Base-by-base conservation (phyloP, 2,329 filamentous ascomycete species). In the Pseudogymnoascus pannorum region DNA sequence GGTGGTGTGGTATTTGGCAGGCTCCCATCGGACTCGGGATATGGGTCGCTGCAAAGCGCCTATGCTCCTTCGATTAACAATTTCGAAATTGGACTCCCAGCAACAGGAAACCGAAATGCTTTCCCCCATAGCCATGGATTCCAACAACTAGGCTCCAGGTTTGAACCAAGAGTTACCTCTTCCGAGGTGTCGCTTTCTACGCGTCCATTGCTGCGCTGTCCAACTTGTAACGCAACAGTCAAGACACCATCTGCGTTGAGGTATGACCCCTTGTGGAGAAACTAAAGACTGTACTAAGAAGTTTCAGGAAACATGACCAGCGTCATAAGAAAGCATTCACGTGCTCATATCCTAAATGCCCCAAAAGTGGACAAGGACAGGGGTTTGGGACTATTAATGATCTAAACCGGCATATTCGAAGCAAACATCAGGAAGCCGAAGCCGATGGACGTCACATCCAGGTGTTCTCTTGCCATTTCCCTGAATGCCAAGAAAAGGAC, bases 331-430 rank as follows among this genome's bases (percentile, higher is more conserved):
- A 88, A 66, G 83, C 85, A 0, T 84, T 81, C 70, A 80, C 75
- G 62, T 96, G 92, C 69, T 69, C 78, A 3, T 73, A 83, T 22
- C 65, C 71, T 0, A 75, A 75, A 4, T 95, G 91, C 71, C 66
- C 69, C 24, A 79, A 85, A 16, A 75, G 72, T 4, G 78, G 48
- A 31, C 8, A 29, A 1, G 48, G 48, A 7, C 48, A 83, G 64
- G 91, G 90, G 0, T 96, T 96, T 68, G 86, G 87, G 16, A 95
- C 91, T 0, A 73, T 77, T 16, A 96, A 95, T 71, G 92, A 96
- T 68, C 82, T 93, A 11, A 82, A 87, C n/a, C 81, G 92, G 59
- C 92, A 96, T 71, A 85, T 82, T 67, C 85, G 84, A 69, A 88
- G 86, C 63, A 85, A 89, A 5, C 92, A 96, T 71, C 74, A 73